Percentiles rank a stretch among this genome's conserved stretches.
Conservation (phyloP, 2,329 filamentous ascomycete species). For the Aspergillus sclerotialis region DNA sequence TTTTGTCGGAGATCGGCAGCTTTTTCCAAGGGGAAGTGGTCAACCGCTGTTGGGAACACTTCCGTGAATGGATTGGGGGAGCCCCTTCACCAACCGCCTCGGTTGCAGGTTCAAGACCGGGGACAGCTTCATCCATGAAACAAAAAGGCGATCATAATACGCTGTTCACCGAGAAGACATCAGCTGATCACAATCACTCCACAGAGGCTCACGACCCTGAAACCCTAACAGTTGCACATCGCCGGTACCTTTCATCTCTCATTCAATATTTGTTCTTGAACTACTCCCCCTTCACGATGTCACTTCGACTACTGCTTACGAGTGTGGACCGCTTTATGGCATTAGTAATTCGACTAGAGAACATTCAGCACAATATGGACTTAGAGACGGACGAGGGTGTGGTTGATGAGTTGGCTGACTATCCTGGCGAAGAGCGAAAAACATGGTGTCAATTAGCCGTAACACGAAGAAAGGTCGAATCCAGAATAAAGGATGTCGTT, state of each 20-base stretch:
- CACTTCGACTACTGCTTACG: conserved; percentile 31
- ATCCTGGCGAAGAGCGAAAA: conserved; percentile 64
- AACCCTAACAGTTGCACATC: conserved; percentile 71
- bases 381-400: conserved; percentile 77
- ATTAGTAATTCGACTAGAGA: conserved; percentile 66
- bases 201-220: conserved; percentile 64
- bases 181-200: conserved; percentile 6
- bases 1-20: conserved; percentile 76
- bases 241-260: conserved; percentile 65
- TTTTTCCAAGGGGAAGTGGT: conserved; percentile 91
- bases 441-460: conserved; percentile 58
- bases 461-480: conserved; percentile 59
- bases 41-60: conserved; percentile 70
- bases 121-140: conserved; percentile 28
- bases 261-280: conserved; percentile 38
- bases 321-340: conserved; percentile 76
- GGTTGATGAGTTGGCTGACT: conserved; percentile 65
- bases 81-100: conserved; percentile 24
- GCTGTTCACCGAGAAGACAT: conserved; percentile 5
- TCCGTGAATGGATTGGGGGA: conserved; percentile 65
- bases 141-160: conserved; percentile 5
- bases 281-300: conserved; percentile 32
- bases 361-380: conserved; percentile 70
- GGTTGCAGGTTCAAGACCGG: conserved; percentile 28
- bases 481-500: conserved; percentile 57